A percentile compares a stretch with the other conserved stretches of the same genome.
phyloP scores from a whole-genome alignment of 148 eudicot genomes.

The Heliamphora exappendiculata region DNA sequence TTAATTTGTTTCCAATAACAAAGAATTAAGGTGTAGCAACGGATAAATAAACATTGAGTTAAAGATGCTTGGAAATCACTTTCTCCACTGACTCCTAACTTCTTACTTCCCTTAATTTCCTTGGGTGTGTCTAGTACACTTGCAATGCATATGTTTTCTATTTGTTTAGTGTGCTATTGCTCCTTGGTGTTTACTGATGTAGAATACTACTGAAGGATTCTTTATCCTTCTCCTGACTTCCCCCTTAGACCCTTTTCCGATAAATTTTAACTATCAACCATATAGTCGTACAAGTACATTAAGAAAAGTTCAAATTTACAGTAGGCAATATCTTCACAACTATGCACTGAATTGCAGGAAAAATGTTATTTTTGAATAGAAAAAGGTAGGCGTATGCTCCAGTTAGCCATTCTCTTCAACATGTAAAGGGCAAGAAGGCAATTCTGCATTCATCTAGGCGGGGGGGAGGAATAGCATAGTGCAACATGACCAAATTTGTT shows the following conservation, averaged over 20 bases:
- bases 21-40: background rate
- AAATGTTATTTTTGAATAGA: background rate
- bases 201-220: background rate
- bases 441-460: background rate
- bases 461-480: background rate
- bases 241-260: background rate
- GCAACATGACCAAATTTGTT: background rate
- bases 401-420: background rate
- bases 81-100: background rate
- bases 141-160: background rate
- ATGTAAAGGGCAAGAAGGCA: background rate
- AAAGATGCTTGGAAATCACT: background rate
- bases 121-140: background rate
- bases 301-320: no score
- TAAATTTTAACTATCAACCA: background rate
- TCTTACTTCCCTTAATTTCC: background rate
- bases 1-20: background rate
- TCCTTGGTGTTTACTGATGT: background rate
- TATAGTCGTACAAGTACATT: background rate
- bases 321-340: background rate
- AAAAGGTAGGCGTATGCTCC: background rate
- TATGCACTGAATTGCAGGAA: background rate
- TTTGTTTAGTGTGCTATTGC: background rate
- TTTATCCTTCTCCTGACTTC: background rate
- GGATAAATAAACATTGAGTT: background rate